A percentile compares a stretch with the other conserved stretches of the same genome.
phyloP scores from a whole-genome alignment of 257 asterid species.

The Capsicum chinense region DNA sequence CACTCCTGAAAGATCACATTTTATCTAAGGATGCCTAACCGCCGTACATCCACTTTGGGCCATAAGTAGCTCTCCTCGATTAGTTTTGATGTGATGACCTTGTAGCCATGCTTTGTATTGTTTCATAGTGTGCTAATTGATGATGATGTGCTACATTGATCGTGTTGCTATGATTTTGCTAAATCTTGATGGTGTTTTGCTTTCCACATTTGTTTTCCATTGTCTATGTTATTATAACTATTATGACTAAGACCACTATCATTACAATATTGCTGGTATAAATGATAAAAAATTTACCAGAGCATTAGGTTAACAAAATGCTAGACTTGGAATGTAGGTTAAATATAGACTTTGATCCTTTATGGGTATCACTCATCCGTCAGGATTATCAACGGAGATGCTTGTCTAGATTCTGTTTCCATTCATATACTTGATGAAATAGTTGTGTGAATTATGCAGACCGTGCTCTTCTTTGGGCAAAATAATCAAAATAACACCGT shows the following conservation, averaged over 20 bases:
- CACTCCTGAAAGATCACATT: neutral
- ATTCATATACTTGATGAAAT: neutral
- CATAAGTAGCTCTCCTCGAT: neutral
- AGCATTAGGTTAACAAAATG: neutral
- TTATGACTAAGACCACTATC: neutral
- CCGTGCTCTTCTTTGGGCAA: neutral
- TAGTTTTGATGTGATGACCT: neutral
- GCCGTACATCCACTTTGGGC: neutral
- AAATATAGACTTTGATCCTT: neutral
- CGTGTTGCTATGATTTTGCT: neutral
- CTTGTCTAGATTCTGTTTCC: neutral
- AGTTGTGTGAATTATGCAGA: neutral
- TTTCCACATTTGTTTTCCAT: constrained; percentile 1
- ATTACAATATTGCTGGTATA: neutral
- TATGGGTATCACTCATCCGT: neutral
- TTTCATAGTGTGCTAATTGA: neutral
- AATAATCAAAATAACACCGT: neutral
- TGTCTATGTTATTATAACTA: neutral
- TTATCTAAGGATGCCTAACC: neutral
- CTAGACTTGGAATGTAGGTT: neutral
- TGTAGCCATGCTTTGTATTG: neutral
- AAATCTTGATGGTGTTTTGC: neutral
- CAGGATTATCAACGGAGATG: neutral
- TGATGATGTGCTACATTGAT: neutral
- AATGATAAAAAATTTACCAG: neutral